Evolutionary conservation across 257 asterid species (phyloP).

Genomic region (Nyctanthes arbortristis): DNA sequence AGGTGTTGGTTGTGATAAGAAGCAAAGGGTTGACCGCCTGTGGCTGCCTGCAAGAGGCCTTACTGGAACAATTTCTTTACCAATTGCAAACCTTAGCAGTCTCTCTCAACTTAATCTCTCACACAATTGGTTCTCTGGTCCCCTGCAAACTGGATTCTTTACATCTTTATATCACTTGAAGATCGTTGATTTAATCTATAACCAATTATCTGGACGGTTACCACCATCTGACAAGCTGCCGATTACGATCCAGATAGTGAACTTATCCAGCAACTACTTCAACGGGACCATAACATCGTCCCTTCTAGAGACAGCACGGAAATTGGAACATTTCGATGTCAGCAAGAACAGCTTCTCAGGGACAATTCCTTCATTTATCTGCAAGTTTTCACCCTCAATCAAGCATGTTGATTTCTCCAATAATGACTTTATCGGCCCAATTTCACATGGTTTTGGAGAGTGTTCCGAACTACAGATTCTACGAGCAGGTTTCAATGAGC

Average conservation of each 20-base stretch:
- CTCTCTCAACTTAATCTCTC: no score
- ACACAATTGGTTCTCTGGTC: slow-evolving; percentile 26
- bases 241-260: slow-evolving; percentile 34
- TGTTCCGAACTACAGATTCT: slow-evolving; percentile 51
- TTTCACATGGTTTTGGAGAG: slow-evolving; percentile 49
- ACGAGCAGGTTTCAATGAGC: slow-evolving; percentile 68
- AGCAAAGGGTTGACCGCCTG: slow-evolving; percentile 15
- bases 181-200: slow-evolving; percentile 27
- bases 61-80: slow-evolving; percentile 21
- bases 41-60: slow-evolving; percentile 27
- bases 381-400: slow-evolving; percentile 46
- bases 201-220: slow-evolving; percentile 16
- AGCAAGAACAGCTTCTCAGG: slow-evolving; percentile 82
- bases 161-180: slow-evolving; percentile 16
- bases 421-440: slow-evolving; percentile 61
- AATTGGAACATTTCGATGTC: slow-evolving; percentile 56
- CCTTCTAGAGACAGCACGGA: slow-evolving; percentile 41
- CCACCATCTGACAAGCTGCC: slow-evolving; percentile 20
- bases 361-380: slow-evolving; percentile 48
- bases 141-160: slow-evolving; percentile 14
- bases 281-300: slow-evolving; percentile 50
- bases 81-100: slow-evolving; percentile 24
- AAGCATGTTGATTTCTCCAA: slow-evolving; percentile 64
- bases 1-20: slow-evolving; percentile 25
- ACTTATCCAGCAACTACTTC: slow-evolving; percentile 72